phyloP scores from a whole-genome alignment of 176 grass and related monocot species.

The Oryza rufipogon region DNA sequence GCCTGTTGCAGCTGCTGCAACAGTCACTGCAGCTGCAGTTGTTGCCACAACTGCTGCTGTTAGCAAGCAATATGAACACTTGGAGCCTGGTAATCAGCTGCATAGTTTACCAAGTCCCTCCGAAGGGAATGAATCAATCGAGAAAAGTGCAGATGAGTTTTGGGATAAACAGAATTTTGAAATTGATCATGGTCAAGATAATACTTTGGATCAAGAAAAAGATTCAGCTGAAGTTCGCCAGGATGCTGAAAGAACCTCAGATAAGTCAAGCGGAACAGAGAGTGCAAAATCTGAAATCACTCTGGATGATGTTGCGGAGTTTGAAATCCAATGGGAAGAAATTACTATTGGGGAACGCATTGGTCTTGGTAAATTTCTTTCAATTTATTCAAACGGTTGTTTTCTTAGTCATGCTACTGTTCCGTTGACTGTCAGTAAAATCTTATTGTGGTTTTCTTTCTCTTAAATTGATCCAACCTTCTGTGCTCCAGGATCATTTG shows the following conservation, averaged over 20 bases:
- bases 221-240: slow-evolving; percentile 56
- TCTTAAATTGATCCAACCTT: slow-evolving; percentile 10
- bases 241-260: slow-evolving; percentile 78
- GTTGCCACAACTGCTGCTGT: slow-evolving; percentile 91
- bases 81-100: slow-evolving; percentile 53
- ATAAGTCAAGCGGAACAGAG: slow-evolving; percentile 88
- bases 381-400: neutral
- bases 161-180: slow-evolving; percentile 56
- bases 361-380: slow-evolving; percentile 79
- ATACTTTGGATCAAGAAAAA: slow-evolving; percentile 55
- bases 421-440: neutral
- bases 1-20: slow-evolving; percentile 85
- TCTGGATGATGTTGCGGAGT: slow-evolving; percentile 73
- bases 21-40: slow-evolving; percentile 91
- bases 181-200: slow-evolving; percentile 59
- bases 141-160: slow-evolving; percentile 52
- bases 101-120: slow-evolving; percentile 48
- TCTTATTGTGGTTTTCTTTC: neutral
- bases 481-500: slow-evolving; percentile 80
- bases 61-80: slow-evolving; percentile 62
- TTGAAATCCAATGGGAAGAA: slow-evolving; percentile 97
- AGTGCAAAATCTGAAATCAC: slow-evolving; percentile 83
- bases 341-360: slow-evolving; percentile 89
- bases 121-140: slow-evolving; percentile 52
- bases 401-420: slow-evolving; percentile 31